Base-by-base conservation (phyloP, 1,284 basidiomycete genomes). In the Moesziomyces sp. region DNA sequence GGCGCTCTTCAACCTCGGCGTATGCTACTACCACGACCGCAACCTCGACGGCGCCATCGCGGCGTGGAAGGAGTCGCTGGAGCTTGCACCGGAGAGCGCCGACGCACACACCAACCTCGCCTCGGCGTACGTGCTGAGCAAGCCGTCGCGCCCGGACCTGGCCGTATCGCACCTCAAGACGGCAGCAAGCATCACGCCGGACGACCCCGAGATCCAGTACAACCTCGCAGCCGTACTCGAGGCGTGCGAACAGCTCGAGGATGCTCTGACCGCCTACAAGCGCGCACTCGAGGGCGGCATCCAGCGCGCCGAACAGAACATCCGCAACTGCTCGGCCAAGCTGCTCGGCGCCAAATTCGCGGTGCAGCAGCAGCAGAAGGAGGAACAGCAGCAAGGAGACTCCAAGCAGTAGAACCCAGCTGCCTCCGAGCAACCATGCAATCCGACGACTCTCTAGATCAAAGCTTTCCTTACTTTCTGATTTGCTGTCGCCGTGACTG, bases 91-190 rank as follows among this genome's bases (percentile, higher is more conserved):
- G 11, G 89, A 90, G 52, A 93, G 91, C 73, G 88, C 94, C 3
- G 94, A 97, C 83, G 91, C 94, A 21, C 94, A 97, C 85, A 96
- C 93, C 28, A 97, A 94, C 86, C 87, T 97, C 44, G 94, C 94
- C 45, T 94, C 92, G 78, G 94, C 94, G 69, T 97, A 97, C 86
- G 92, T 97, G 80, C 90, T 96, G 81, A 92, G 92, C 53, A 88
- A 89, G 83, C 90, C 92, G 52, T 89, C 92, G 60, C 88, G 93
- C 79, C 92, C 94, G 57, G 93, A 96, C 86, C 88, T 95, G 68
- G 94, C 94, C 35, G 87, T 96, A 74, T 90, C 92, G 84, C 75
- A 81, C 77, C 49, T 38, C 85, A 96, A 94, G 71, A 90, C 92
- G 77, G 94, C 94, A 26, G 88, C 91, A 40, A 90, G 90, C 38